phyloP scores from a whole-genome alignment of 306 rosid species.

The Fragaria ananassa region DNA sequence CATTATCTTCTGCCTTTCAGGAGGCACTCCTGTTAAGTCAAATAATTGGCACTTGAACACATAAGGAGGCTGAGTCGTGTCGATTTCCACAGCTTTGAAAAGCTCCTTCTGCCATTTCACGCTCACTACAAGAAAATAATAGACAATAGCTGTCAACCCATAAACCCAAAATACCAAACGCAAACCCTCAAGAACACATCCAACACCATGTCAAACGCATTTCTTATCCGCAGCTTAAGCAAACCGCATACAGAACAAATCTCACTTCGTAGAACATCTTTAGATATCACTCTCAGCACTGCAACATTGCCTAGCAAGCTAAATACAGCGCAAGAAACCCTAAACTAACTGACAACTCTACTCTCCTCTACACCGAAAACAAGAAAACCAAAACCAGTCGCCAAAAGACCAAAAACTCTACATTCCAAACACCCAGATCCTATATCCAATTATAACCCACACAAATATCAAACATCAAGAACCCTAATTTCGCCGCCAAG shows the following conservation, averaged over 20 bases:
- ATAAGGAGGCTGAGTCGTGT: slow-evolving; percentile 78
- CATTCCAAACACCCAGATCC: slow-evolving; percentile 21
- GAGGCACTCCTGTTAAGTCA: slow-evolving; percentile 94
- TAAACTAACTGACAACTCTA: not conserved
- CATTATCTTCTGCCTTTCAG: slow-evolving; percentile 97
- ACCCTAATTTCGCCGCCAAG: not conserved
- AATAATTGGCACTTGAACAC: slow-evolving; percentile 93
- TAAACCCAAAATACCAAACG: not conserved
- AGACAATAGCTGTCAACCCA: slow-evolving; percentile 10
- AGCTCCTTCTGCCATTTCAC: slow-evolving; percentile 95
- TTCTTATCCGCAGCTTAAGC: not conserved
- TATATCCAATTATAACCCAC: slow-evolving; percentile 18
- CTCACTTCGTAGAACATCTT: not conserved
- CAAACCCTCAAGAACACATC: not conserved
- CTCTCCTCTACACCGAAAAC: not conserved
- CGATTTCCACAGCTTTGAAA: slow-evolving; percentile 72
- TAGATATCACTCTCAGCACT: not conserved
- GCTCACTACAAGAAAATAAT: slow-evolving; percentile 48
- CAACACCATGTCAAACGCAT: too few relatives aligned
- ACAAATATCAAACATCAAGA: not conserved
- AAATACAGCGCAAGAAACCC: slow-evolving; percentile 7
- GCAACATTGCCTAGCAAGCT: not conserved
- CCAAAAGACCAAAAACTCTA: slow-evolving; percentile 11
- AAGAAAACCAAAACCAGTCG: not conserved
- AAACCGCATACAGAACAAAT: not conserved